Base-by-base conservation (phyloP, 441 rosid genomes). In the Arabidopsis hybrid region DNA sequence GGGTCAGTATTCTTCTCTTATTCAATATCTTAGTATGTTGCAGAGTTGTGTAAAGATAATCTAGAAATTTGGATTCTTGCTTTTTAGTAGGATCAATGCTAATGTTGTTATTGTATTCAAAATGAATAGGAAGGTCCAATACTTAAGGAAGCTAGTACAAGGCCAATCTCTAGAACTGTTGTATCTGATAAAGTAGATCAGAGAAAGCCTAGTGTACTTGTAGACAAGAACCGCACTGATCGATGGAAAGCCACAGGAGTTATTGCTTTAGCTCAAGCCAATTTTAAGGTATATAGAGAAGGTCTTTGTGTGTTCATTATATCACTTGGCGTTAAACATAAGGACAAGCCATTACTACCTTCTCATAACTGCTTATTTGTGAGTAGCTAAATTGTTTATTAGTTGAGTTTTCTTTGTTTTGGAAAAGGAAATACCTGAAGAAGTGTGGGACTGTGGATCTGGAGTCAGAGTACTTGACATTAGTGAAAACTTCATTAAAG, bases 191-290 rank as follows among this genome's bases (percentile, higher is more conserved):
- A 52, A 66, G 58, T 79, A 55, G 49, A 65, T 32, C 32, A 79
- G 16, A 78, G 52, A 45, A 84, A 67, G 73, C 66, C 77, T 60
- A 69, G 40, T 32, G 74, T 78, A 67, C 35, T 58, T 31, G 68
- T 87, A 40, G 88, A 86, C 76, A 89, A 87, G 83, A 82, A 70
- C 21, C 76, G 86, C 5, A 65, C 75, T 78, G 86, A 78, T 63
- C 82, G 91, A 64, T 91, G 97, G 97, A 89, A 88, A 67, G 76
- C 83, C 39, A 95, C 97, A 10, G 94, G 97, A 72, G 89, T 92
- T 32, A 60, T 91, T 69, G 94, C 88, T 5, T 81, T 95, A 69
- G 83, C 93, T 29, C 91, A 86, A 69, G 75, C 88, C 75, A 84
- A 81, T 78, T 82, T 95, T 82, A 84, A 86, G 93, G 99, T 95